These are phyloP conservation scores for Aureobasidium sp. DNA, from an alignment of 2,329 filamentous ascomycete genomes.

Conservation along the genomic window DNA sequence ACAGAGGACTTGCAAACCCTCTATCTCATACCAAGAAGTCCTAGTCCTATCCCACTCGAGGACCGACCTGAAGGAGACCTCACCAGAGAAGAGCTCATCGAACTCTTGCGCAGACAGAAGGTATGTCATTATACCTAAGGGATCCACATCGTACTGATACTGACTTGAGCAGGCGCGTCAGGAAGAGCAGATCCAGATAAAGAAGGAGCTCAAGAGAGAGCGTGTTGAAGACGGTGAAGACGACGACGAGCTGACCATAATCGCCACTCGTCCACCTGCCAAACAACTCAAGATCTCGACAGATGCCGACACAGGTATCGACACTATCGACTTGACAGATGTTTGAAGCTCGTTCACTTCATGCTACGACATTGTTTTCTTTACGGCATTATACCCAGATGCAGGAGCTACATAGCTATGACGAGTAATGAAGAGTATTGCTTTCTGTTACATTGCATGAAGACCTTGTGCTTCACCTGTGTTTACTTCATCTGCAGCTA, in stretches of 20 bases:
- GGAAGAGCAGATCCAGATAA: background rate
- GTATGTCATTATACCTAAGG: background rate
- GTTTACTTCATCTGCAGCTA: background rate
- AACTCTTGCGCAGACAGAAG: conserved; percentile 17
- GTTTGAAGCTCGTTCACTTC: background rate
- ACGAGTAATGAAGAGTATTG: background rate
- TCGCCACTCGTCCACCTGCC: background rate
- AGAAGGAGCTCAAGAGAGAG: conserved; percentile 10
- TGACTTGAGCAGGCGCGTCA: background rate
- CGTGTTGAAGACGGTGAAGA: background rate
- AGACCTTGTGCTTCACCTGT: too few species aligned
- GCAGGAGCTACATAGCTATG: background rate
- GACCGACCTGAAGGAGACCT: conserved; percentile 17
- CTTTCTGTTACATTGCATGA: background rate
- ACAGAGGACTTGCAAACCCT: conserved; percentile 18
- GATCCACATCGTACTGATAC: background rate
- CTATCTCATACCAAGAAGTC: conserved; percentile 22
- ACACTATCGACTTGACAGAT: conserved; percentile 3
- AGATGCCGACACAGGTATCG: background rate
- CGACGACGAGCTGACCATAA: background rate
- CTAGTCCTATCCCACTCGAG: conserved; percentile 20
- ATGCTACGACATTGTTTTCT: background rate
- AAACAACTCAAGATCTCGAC: background rate
- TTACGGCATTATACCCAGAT: background rate
- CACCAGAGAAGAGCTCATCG: conserved; percentile 17